Evolutionary conservation across 352 stramenopile species (phyloP).

Genomic region (Discostella stelligera): DNA sequence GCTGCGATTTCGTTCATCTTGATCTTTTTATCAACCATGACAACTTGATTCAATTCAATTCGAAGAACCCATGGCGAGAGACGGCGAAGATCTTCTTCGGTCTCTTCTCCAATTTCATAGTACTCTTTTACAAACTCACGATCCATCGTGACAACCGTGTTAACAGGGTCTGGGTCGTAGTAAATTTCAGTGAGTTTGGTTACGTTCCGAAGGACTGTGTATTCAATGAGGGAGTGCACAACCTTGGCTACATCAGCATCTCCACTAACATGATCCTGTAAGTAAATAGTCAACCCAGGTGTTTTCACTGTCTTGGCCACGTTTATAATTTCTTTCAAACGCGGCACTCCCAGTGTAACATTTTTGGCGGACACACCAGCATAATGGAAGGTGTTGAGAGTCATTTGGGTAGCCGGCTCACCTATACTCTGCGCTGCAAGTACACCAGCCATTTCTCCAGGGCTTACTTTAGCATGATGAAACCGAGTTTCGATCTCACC

Average conservation of each 20-base stretch:
- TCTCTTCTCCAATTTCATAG: constrained; percentile 95
- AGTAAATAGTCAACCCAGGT: constrained; percentile 93
- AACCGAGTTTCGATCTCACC: constrained; percentile 97
- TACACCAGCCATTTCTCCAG: constrained; percentile 98
- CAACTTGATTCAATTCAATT: constrained; percentile 97
- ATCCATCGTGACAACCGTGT: constrained; percentile 96
- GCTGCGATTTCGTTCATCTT: constrained; percentile 95
- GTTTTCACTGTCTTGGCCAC: constrained; percentile 97
- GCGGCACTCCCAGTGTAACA: constrained; percentile 98
- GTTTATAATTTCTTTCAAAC: constrained; percentile 99
- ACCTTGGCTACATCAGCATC: constrained; percentile 79
- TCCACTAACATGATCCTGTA: constrained; percentile 85
- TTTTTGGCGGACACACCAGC: constrained; percentile 99
- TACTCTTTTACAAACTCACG: constrained; percentile 96
- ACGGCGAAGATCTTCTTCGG: constrained; percentile 89
- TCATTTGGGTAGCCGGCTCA: constrained; percentile 99
- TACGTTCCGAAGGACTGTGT: constrained; percentile 95
- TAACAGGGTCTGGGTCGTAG: constrained; percentile 97
- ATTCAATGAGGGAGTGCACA: constrained; percentile 93
- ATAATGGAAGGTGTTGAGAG: constrained; percentile 99
- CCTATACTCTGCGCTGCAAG: constrained; percentile 98
- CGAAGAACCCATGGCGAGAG: constrained; percentile 97
- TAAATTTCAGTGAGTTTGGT: constrained; percentile 96
- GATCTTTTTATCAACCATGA: constrained; percentile 97
- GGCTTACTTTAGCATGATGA: constrained; percentile 90